Conservation (phyloP, 495 filamentous ascomycete species). For the Xylaria nigripes region DNA sequence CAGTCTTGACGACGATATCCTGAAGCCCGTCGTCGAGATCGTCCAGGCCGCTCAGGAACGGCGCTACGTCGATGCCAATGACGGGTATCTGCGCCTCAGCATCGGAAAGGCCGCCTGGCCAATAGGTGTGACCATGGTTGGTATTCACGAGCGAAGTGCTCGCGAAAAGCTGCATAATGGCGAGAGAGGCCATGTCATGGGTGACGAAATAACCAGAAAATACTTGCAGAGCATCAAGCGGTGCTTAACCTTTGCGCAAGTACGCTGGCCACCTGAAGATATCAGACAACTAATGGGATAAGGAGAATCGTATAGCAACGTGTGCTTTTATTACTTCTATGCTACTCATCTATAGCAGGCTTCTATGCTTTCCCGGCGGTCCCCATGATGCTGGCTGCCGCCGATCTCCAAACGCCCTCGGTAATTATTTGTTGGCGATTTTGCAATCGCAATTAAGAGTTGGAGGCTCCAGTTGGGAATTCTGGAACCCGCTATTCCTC, state of each 20-base stretch:
- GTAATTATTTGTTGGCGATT: not conserved
- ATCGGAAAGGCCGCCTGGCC: slow-evolving; percentile 99
- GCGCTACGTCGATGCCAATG: slow-evolving; percentile 92
- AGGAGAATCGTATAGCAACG: slow-evolving; percentile 6
- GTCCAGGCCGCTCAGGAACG: slow-evolving; percentile 80
- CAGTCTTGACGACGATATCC: slow-evolving; percentile 67
- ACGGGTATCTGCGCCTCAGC: slow-evolving; percentile 83
- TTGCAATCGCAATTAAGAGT: not conserved
- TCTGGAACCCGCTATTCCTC: too few relatives aligned
- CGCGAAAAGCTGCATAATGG: slow-evolving; percentile 92
- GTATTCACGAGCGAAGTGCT: slow-evolving; percentile 94
- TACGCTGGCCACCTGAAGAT: slow-evolving; percentile 92
- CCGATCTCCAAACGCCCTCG: too few relatives aligned
- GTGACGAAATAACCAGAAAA: slow-evolving; percentile 89
- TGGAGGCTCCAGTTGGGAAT: not conserved
- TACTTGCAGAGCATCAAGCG: slow-evolving; percentile 97
- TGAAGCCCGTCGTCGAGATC: slow-evolving; percentile 88
- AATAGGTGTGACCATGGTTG: slow-evolving; percentile 98
- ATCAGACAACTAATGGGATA: slow-evolving; percentile 93
- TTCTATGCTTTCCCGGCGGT: too few relatives aligned
- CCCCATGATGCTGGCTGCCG: too few relatives aligned
- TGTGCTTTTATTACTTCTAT: not conserved
- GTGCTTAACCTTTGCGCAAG: slow-evolving; percentile 93
- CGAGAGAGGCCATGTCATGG: slow-evolving; percentile 91
- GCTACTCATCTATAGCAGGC: not conserved